These are phyloP conservation scores for Spergularia azorica DNA, from an alignment of 179 eudicot genomes.

Conservation along the genomic window DNA sequence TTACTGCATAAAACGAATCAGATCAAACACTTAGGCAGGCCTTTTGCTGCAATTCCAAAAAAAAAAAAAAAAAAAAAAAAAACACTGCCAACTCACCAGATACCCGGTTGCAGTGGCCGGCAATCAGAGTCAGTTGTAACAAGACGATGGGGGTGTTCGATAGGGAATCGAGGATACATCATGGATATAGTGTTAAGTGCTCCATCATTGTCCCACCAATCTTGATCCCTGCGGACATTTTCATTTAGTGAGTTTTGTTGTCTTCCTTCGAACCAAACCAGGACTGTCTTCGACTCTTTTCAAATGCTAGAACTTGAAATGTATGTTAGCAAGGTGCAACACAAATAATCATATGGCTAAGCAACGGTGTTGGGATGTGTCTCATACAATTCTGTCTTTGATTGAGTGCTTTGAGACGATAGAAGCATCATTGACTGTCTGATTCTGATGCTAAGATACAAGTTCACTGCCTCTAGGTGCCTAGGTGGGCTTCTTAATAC, in stretches of 20 bases:
- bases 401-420: not conserved
- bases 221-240: constrained; percentile 69
- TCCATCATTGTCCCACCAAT: constrained; percentile 99
- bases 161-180: constrained; percentile 87
- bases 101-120: constrained; percentile 81
- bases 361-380: not conserved
- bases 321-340: not conserved
- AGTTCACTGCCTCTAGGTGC: too few species aligned
- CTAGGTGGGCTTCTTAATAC: too few species aligned
- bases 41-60: too few species aligned
- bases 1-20: too few species aligned
- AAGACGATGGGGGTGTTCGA: constrained; percentile 68
- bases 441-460: too few species aligned
- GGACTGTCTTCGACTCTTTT: not conserved
- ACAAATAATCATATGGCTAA: not conserved
- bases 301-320: not conserved
- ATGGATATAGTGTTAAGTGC: constrained; percentile 90
- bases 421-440: too few species aligned
- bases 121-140: constrained; percentile 80
- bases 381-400: too few species aligned
- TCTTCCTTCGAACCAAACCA: not conserved
- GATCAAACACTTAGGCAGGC: too few species aligned
- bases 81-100: constrained; percentile 53
- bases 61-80: not conserved
- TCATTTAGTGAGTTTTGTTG: not conserved